phyloP scores from a whole-genome alignment of 805 yeast species.

The Sugiyamaella boreocaroliniensis region DNA sequence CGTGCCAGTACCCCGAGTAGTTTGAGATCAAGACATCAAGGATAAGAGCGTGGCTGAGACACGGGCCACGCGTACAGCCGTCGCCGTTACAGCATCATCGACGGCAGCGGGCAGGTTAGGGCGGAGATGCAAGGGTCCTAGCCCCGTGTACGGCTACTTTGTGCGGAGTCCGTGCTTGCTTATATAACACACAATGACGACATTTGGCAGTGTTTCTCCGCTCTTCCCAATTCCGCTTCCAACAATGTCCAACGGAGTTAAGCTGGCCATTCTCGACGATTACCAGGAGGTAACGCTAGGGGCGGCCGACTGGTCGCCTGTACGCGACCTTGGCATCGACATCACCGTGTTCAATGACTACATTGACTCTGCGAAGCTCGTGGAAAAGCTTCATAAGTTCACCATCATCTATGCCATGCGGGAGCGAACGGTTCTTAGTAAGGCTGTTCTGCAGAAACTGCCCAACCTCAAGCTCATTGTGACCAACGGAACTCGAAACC shows the following conservation, averaged over 20 bases:
- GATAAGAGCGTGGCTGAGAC: no score
- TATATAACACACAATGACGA: neutral
- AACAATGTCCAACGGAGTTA: neutral
- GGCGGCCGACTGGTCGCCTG: conserved; percentile 17
- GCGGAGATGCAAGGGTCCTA: no score
- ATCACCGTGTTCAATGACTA: conserved; percentile 18
- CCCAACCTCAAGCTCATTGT: conserved; percentile 20
- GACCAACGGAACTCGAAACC: conserved; percentile 19
- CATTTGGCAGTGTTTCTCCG: neutral
- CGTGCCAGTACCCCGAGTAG: no score
- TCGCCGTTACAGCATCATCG: no score
- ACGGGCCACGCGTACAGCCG: no score
- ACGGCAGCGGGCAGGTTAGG: no score
- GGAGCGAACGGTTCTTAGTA: conserved; percentile 19
- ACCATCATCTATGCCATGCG: conserved; percentile 18
- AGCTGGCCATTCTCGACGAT: conserved; percentile 20
- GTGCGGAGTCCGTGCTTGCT: no score
- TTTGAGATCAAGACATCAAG: no score
- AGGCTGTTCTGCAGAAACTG: conserved; percentile 8
- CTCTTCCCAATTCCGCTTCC: neutral
- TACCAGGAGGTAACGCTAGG: conserved; percentile 18
- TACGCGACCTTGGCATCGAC: conserved; percentile 6
- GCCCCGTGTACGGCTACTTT: no score
- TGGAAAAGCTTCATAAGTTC: conserved; percentile 14
- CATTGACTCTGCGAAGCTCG: conserved; percentile 7